phyloP scores from a whole-genome alignment of 2,329 filamentous ascomycete species.

The Sporothrix curviconia region DNA sequence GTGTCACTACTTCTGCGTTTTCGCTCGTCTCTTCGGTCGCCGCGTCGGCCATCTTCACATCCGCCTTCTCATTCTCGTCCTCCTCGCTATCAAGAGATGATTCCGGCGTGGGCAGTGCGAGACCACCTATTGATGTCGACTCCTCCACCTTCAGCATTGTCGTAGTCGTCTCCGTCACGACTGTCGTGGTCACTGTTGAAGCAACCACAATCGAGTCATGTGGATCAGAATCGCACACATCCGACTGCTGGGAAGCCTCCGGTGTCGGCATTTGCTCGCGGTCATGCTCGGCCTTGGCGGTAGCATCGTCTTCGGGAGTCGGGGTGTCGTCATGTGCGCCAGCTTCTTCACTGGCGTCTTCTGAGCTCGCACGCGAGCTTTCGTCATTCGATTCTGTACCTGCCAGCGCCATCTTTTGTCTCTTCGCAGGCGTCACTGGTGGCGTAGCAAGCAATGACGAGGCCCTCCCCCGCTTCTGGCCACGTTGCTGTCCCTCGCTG shows the following conservation, averaged over 20 bases:
- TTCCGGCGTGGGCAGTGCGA: constrained; percentile 15
- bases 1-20: background rate
- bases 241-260: constrained; percentile 7
- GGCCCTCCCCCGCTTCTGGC: constrained; percentile 34
- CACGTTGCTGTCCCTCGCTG: constrained; percentile 14
- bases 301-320: constrained; percentile 28
- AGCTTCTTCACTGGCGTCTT: constrained; percentile 12
- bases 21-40: background rate
- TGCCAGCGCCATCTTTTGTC: constrained; percentile 31
- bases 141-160: constrained; percentile 1
- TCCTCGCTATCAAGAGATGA: constrained; percentile 5
- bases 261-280: constrained; percentile 14
- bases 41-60: background rate
- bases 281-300: constrained; percentile 4
- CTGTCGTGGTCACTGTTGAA: background rate
- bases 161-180: constrained; percentile 1
- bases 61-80: background rate
- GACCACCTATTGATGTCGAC: background rate
- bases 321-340: constrained; percentile 16
- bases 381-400: constrained; percentile 18
- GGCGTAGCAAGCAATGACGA: constrained; percentile 45
- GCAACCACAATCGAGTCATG: background rate
- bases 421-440: constrained; percentile 50
- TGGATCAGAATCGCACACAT: constrained; percentile 1
- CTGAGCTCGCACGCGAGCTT: constrained; percentile 35